Evolutionary conservation across 2,329 filamentous ascomycete species (phyloP), one percentile per base, ranked within the genome.

Genomic region (Zasmidium cellare): DNA sequence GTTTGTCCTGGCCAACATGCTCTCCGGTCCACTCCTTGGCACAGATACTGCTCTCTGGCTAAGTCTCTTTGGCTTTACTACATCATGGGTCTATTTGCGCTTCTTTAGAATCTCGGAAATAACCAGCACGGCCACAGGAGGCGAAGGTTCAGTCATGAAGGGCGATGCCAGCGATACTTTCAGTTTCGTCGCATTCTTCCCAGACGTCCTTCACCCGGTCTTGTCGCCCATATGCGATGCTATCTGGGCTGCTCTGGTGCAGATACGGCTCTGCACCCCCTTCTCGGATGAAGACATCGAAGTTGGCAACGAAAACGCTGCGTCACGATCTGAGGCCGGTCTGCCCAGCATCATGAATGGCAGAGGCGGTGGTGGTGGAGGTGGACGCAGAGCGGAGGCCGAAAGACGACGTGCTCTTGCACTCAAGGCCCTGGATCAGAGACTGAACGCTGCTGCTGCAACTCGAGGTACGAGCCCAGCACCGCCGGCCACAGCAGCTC

Each of bases 81-180:
- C 87, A 11, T 92, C 91, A 74, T 99, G 93, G 93, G 91, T 90
- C 46, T 97, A 97, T 75, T 86, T 99, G 18, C 91, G 94, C 65
- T 99, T 97, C 81, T 97, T 91, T 81, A 96, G 96, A 78, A n/a
- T 84, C 81, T 59, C 75, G 82, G 70, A 71, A 28, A 63, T 72
- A n/a, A 56, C 64, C 3, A 81, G 80, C 2, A 78, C 79, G 3
- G 68, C 69, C 1, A 68, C 67, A 0, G 84, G 81, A 7, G 80
- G 80, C 50, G 79, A 81, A 53, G 76, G 71, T 3, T 73, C 76
- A 7, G 77, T 79, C 9, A 84, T 96, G 66, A 89, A 88, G 63
- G 94, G 94, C 62, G 94, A 99, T 74, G 91, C 94, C 35, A 96
- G 90, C 74, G 94, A 99, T 75, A 96, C 92, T 0, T 99, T 99